Conservation (phyloP, 306 rosid species). For the Bauhinia variegata region DNA sequence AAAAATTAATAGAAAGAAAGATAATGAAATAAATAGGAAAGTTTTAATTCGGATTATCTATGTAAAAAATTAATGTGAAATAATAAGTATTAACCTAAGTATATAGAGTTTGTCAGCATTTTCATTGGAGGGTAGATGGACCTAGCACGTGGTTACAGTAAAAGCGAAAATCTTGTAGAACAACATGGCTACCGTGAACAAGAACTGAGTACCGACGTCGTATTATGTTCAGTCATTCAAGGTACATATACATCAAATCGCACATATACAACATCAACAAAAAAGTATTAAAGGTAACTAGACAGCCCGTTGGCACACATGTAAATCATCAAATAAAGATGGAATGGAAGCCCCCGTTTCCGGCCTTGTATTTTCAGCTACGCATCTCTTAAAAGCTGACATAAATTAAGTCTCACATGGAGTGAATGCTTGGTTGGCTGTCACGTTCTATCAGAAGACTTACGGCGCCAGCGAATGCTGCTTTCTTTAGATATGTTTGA, state of each 20-base stretch:
- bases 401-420: not conserved
- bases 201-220: not conserved
- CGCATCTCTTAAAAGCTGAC: not conserved
- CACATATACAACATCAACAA: too few species aligned
- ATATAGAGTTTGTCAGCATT: too few species aligned
- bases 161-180: too few species aligned
- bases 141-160: too few species aligned
- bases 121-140: too few species aligned
- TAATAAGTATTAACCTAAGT: too few species aligned
- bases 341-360: not conserved
- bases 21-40: too few species aligned
- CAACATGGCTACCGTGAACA: not conserved
- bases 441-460: constrained; percentile 11
- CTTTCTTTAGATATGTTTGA: constrained; percentile 20
- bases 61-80: too few species aligned
- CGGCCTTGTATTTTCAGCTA: not conserved
- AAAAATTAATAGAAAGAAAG: too few species aligned
- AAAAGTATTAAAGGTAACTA: not conserved
- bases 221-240: not conserved
- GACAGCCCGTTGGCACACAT: not conserved
- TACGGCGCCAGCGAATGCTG: not conserved
- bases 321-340: not conserved
- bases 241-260: not conserved
- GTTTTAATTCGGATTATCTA: too few species aligned
- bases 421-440: not conserved